Base-by-base conservation (phyloP, 805 yeast species). In the Kuraishia capsulata region DNA sequence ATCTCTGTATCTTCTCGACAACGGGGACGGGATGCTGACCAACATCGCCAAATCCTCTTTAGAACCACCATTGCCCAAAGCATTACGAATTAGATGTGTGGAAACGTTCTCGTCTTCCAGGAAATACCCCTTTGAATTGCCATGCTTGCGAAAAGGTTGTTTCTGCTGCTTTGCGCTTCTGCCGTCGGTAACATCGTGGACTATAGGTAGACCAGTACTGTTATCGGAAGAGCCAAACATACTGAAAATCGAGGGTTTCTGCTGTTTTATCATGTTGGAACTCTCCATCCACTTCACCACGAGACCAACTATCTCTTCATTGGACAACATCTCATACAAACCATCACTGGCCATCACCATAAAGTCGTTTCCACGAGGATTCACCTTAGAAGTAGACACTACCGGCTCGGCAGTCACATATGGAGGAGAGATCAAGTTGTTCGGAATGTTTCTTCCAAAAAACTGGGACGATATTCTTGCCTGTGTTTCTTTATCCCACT, bases 321-420 rank as follows among this genome's bases (percentile, higher is more conserved):
- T 89, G 17, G 90, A 75, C 40, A 92, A 68, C 75, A 90, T 73
- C 58, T 92, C 98, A 59, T 81, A 92, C 37, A 92, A 66, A 0
- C 98, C 98, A 61, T 92, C 98, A 17, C 94, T 79, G 0, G 90
- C 98, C 73, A 92, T 67, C 24, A 92, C 95, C 56, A 92, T 62
- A 51, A 92, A 92, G 53, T 87, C 92, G 46, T 84, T 79, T 46
- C 80, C 76, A 17, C 70, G 65, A 1, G 88, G 81, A 37, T 71
- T 70, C 36, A 89, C 72, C 51, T 79, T 76, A 10, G 89, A 81
- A 2, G 95, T 79, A 2, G 96, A 82, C 20, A 89, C 70, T 21
- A 83, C 95, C 0, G 98, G 98, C 56, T 82, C 89, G 1, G 98
- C 97, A 1, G 98, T 92, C 28, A 92, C 97, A 57, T 92, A 92